Conservation (phyloP, 2,329 filamentous ascomycete genomes). For the Diplodia seriata region DNA sequence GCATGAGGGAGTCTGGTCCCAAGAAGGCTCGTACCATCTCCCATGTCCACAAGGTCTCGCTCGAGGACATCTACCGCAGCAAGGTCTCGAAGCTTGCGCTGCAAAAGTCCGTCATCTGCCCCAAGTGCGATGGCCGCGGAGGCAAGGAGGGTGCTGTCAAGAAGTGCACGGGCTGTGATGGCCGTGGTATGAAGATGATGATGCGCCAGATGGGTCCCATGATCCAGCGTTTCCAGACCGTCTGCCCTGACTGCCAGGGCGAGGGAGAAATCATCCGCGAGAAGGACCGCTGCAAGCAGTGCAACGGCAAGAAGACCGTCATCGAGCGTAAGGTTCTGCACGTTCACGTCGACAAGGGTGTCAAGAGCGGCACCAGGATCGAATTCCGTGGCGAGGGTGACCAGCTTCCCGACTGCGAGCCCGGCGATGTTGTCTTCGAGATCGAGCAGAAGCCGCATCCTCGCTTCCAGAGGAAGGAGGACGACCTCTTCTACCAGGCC, state of each 20-base stretch:
- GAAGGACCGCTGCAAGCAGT: conserved; percentile 97
- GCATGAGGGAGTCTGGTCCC: conserved; percentile 80
- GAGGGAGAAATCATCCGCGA: conserved; percentile 97
- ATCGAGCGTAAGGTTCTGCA: conserved; percentile 98
- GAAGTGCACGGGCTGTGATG: conserved; percentile 88
- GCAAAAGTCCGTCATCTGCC: conserved; percentile 96
- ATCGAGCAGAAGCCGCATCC: conserved; percentile 99
- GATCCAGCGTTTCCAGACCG: conserved; percentile 99
- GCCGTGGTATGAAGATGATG: conserved; percentile 99
- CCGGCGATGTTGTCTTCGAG: conserved; percentile 97
- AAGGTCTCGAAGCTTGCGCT: conserved; percentile 97
- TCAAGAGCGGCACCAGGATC: conserved; percentile 92
- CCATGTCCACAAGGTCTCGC: conserved; percentile 96
- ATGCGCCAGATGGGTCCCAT: conserved; percentile 99
- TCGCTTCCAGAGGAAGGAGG: conserved; percentile 93
- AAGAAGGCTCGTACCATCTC: conserved; percentile 95
- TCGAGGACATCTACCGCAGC: conserved; percentile 97
- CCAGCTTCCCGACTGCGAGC: conserved; percentile 88
- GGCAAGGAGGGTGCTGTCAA: conserved; percentile 98
- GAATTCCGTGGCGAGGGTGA: conserved; percentile 98
- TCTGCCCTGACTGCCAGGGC: conserved; percentile 97
- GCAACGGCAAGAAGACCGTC: conserved; percentile 95
- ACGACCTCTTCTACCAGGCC: conserved; percentile 93
- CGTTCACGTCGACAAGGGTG: conserved; percentile 94
- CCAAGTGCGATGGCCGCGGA: conserved; percentile 90